A percentile compares a stretch with the other conserved stretches of the same genome.
Evolutionary conservation across 345 rosid species (phyloP).

Genomic region (Salix brachista): DNA sequence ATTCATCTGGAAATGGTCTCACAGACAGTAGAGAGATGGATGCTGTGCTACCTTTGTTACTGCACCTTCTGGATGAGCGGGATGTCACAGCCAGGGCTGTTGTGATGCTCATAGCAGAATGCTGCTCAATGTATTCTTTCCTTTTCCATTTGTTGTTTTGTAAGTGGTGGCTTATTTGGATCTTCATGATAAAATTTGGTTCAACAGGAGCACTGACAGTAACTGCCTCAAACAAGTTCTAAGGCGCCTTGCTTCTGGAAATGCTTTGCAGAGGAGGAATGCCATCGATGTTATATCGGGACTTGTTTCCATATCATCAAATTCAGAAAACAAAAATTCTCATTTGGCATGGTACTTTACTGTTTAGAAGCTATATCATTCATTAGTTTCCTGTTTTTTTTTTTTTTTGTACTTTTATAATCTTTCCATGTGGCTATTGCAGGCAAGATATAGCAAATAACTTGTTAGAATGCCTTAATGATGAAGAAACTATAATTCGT

Average conservation of each 20-base stretch:
- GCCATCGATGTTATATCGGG: slow-evolving; percentile 76
- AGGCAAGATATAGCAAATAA: slow-evolving; percentile 65
- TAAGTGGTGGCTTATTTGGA: not conserved
- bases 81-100: slow-evolving; percentile 79
- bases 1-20: slow-evolving; percentile 40
- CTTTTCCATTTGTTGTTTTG: slow-evolving; percentile 1
- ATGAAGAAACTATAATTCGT: slow-evolving; percentile 52
- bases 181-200: slow-evolving; percentile 19
- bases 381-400: slow-evolving; percentile 16
- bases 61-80: slow-evolving; percentile 79
- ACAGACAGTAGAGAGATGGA: slow-evolving; percentile 49
- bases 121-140: slow-evolving; percentile 54
- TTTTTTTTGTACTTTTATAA: slow-evolving; percentile 5
- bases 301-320: slow-evolving; percentile 41
- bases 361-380: slow-evolving; percentile 7
- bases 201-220: slow-evolving; percentile 48
- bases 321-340: slow-evolving; percentile 34
- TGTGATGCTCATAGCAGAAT: slow-evolving; percentile 68
- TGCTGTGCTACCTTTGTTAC: slow-evolving; percentile 49
- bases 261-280: slow-evolving; percentile 58
- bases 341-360: slow-evolving; percentile 53
- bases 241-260: slow-evolving; percentile 61
- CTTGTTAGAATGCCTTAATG: slow-evolving; percentile 58
- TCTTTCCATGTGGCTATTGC: slow-evolving; percentile 19
- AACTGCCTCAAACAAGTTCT: slow-evolving; percentile 65